Evolutionary conservation across 73 alveolate genomes (phyloP).

Genomic region (Stentor coeruleus): DNA sequence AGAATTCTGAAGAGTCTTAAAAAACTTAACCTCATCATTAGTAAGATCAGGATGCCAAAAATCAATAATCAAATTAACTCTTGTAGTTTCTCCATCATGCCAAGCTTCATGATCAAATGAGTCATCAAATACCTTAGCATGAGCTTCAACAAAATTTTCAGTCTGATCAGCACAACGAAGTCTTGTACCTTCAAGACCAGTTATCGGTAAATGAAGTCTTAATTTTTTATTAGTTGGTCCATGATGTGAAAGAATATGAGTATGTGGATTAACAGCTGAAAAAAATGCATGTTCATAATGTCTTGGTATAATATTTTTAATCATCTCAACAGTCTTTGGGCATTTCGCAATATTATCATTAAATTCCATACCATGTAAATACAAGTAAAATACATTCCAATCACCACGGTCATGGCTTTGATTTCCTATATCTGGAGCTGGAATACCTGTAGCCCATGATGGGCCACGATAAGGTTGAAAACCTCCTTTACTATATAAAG

Average conservation of each 20-base stretch:
- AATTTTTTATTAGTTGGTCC: conserved; percentile 88
- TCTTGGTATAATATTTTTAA: conserved; percentile 64
- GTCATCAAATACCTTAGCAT: conserved; percentile 71
- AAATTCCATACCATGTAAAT: conserved; percentile 65
- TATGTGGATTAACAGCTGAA: conserved; percentile 74
- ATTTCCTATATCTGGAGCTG: conserved; percentile 64
- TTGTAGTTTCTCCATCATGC: conserved; percentile 81
- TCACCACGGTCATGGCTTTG: conserved; percentile 73
- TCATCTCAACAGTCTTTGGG: conserved; percentile 69
- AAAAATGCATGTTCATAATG: conserved; percentile 74
- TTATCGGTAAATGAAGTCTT: conserved; percentile 71
- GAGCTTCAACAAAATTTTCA: conserved; percentile 47
- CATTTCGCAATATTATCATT: conserved; percentile 67
- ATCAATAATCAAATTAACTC: conserved; percentile 65
- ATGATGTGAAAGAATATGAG: conserved; percentile 70
- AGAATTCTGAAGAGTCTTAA: conserved; percentile 53
- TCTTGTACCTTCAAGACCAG: conserved; percentile 63
- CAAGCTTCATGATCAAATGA: conserved; percentile 87
- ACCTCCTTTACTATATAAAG: conserved; percentile 52
- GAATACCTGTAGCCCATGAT: conserved; percentile 61
- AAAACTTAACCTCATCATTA: conserved; percentile 73
- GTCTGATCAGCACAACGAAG: conserved; percentile 75
- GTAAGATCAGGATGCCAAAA: conserved; percentile 85
- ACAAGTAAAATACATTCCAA: conserved; percentile 86
- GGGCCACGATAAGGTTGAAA: conserved; percentile 85